These are phyloP conservation scores for Ceratocystis smalleyi DNA, from an alignment of 2,329 filamentous ascomycete species.

Conservation along the genomic window DNA sequence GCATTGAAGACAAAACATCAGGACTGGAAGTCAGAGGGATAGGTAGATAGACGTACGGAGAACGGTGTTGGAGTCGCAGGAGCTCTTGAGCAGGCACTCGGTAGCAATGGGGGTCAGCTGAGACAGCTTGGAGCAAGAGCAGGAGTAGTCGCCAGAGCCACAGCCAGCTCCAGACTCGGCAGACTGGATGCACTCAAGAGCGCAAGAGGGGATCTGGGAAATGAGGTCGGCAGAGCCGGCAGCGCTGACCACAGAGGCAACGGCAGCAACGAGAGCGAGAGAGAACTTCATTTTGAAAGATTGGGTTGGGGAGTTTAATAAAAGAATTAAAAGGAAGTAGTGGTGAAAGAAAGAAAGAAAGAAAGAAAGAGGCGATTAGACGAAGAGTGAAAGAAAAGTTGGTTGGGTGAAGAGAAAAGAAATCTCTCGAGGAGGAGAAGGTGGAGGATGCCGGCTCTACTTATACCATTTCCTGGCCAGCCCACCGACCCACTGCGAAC, in stretches of 20 bases:
- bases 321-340: neutral
- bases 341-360: neutral
- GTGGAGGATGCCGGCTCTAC: neutral
- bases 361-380: neutral
- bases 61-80: slow-evolving; percentile 25
- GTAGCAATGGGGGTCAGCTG: slow-evolving; percentile 10
- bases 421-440: neutral
- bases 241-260: slow-evolving; percentile 11
- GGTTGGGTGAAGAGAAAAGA: neutral
- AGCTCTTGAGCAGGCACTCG: slow-evolving; percentile 16
- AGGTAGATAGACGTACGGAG: slow-evolving; percentile 22
- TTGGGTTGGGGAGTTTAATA: neutral
- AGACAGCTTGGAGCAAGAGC: slow-evolving; percentile 14
- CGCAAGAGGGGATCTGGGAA: slow-evolving; percentile 15
- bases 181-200: slow-evolving; percentile 14
- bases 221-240: slow-evolving; percentile 14
- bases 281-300: slow-evolving; percentile 16
- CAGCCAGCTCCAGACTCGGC: slow-evolving; percentile 13
- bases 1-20: too few relatives aligned
- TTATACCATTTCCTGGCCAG: neutral
- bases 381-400: neutral
- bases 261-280: slow-evolving; percentile 3
- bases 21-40: too few relatives aligned
- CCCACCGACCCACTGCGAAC: neutral
- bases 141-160: slow-evolving; percentile 11